phyloP scores from a whole-genome alignment of 2,329 filamentous ascomycete species.

The Pseudocercospora cruenta region DNA sequence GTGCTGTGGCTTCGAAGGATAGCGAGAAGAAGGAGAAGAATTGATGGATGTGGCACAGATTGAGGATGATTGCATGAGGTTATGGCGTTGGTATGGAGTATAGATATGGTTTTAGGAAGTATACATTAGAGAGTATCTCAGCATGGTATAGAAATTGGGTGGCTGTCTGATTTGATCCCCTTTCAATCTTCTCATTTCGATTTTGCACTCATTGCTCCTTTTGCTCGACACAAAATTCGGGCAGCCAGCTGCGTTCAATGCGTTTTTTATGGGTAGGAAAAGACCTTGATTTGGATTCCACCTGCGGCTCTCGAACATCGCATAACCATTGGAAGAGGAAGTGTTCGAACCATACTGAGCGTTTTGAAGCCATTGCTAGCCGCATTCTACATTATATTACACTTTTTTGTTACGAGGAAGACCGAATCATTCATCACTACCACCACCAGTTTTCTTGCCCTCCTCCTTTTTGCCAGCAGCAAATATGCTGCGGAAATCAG shows the following conservation, averaged over 20 bases:
- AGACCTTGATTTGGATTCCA: no score
- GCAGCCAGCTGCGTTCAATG: neutral
- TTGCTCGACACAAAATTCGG: neutral
- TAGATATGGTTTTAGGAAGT: neutral
- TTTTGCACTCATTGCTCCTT: neutral
- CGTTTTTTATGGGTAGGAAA: neutral
- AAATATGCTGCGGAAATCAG: slow-evolving; percentile 61
- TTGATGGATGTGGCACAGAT: neutral
- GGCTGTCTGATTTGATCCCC: neutral
- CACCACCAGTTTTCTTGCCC: slow-evolving; percentile 28
- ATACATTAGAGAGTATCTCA: neutral
- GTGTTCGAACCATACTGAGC: neutral
- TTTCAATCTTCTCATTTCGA: neutral
- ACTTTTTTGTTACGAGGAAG: neutral
- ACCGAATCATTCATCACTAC: neutral
- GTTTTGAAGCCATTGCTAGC: slow-evolving; percentile 1
- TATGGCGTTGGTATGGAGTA: neutral
- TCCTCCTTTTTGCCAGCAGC: slow-evolving; percentile 43
- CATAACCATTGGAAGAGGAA: neutral
- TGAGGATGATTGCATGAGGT: neutral
- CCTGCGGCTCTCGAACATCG: neutral
- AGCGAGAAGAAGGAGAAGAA: slow-evolving; percentile 14
- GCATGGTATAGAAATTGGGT: slow-evolving; percentile 1
- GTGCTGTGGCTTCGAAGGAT: neutral
- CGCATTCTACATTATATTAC: neutral